A percentile compares a stretch with the other conserved stretches of the same genome.
phyloP scores from a whole-genome alignment of 129 eudicot species.

The Chrysanthemum makinoi region DNA sequence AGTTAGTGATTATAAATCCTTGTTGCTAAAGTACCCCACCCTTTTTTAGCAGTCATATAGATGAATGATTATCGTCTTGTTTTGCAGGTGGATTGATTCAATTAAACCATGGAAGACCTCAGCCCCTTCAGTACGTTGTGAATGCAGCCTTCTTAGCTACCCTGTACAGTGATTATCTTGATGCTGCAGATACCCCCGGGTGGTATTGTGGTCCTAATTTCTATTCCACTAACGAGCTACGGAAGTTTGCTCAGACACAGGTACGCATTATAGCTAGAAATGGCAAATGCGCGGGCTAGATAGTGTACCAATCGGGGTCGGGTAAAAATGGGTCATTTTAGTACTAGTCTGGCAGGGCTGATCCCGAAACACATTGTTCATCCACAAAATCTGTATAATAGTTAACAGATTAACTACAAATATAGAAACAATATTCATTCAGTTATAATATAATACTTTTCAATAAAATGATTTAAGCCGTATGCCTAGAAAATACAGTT shows the following conservation, averaged over 20 bases:
- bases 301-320: background rate
- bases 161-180: constrained; percentile 72
- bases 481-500: too few relatives aligned
- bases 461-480: too few relatives aligned
- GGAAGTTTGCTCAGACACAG: constrained; percentile 77
- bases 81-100: constrained; percentile 76
- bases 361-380: too few relatives aligned
- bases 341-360: too few relatives aligned
- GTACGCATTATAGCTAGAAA: constrained; percentile 23
- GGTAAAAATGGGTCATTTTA: background rate
- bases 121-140: constrained; percentile 80
- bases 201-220: constrained; percentile 86
- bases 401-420: too few relatives aligned
- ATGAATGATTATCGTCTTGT: constrained; percentile 1
- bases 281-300: too few relatives aligned
- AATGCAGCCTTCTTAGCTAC: constrained; percentile 84
- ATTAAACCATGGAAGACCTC: constrained; percentile 80
- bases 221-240: constrained; percentile 55
- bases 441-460: too few relatives aligned
- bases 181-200: constrained; percentile 86
- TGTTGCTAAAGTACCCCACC: background rate
- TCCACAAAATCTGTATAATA: too few relatives aligned
- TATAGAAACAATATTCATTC: too few relatives aligned
- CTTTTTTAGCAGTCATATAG: background rate
- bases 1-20: background rate